Evolutionary conservation across 2,329 filamentous ascomycete species (phyloP), one percentile per base, ranked within the genome.

Genomic region (Colletotrichum godetiae): DNA sequence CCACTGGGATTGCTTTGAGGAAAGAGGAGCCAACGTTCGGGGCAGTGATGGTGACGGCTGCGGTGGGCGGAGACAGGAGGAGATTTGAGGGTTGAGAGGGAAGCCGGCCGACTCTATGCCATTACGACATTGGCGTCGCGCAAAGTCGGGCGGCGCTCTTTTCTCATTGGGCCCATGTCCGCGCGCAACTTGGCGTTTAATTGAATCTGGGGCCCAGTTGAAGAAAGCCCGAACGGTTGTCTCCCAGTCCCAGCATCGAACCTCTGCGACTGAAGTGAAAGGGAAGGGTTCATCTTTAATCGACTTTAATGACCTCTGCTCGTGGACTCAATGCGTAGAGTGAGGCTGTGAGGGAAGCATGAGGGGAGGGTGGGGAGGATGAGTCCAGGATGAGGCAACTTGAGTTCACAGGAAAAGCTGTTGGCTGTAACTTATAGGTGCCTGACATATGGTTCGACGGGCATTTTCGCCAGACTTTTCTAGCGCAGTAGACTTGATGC

Each of bases 391-490:
- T 46, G 27, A 52, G 42, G 61, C 29, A 15, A 31, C n/a, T 11
- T 10, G 31, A 2, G 37, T 42, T 31, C 5, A 33, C 12, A 35
- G 35, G 31, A 24, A 55, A 31, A n/a, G n/a, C 60, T 35, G 46
- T 53, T 55, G 61, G 46, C 53, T 46, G 19, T 27, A 35, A 37
- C 42, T 49, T 66, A 70, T 73, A 73, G 56, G 35, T 31, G 61
- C 42, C 46, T 55, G 56, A 70, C 60, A 65, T 73, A 73, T 70
- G 70, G 70, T 73, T 73, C 70, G 70, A 57, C 70, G 67, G 70
- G 27, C 24, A 73, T 56, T 53, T 73, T 53, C 31, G 13, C 56
- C 37, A 15, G 42, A 55, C 24, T 61, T 60, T 52, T 19, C 27
- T 66, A 13, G 27, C 15, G n/a, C 60, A 49, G 60, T 59, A 37